Base-by-base conservation (phyloP, 1,284 basidiomycete species). In the Tilletia horrida region DNA sequence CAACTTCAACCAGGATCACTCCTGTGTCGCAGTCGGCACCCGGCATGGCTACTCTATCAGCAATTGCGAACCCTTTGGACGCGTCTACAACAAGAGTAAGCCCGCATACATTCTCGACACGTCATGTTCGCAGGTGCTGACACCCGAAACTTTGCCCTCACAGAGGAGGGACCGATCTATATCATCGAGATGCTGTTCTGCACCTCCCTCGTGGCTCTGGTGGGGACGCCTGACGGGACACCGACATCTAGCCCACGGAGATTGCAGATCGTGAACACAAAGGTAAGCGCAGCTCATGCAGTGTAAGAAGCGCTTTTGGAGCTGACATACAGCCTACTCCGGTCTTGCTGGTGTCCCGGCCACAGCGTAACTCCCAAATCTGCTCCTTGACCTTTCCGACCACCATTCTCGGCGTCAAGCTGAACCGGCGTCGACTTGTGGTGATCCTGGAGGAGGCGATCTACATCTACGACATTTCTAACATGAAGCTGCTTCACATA, bases 151-250 rank as follows among this genome's bases (percentile, higher is more conserved):
- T 25, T 91, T 27, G 8, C 27, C n/a, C 8, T 21, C 50, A 7
- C 55, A 59, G 93, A 90, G 78, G 92, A 96, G 73, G 93, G 93
- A 2, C 91, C 95, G 0, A 88, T 91, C 16, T 93, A 92, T 29
- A 94, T 96, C 70, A 94, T 97, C 13, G 95, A 98, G 83, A 99
- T 99, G 95, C 86, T 98, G 69, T 99, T 99, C 85, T 97, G 93
- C 84, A 98, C 96, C 2, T 96, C 93, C 9, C 87, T 98, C 69
- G 93, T 98, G 65, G 95, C 95, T 0, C 86, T 98, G 44, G 95
- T 98, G 31, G 94, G 95, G 13, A 92, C 92, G 0, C 91, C 92
- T 9, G 93, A 97, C 50, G 89, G 90, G 65, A 90, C 90, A 16
- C 74, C 75, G 14, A 70, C 70, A 31, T 14, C 88, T 31, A 92